A percentile compares a stretch with the other conserved stretches of the same genome.
Evolutionary conservation across 1,284 basidiomycete species (phyloP).

Genomic region (Papiliotrema nemorosa): DNA sequence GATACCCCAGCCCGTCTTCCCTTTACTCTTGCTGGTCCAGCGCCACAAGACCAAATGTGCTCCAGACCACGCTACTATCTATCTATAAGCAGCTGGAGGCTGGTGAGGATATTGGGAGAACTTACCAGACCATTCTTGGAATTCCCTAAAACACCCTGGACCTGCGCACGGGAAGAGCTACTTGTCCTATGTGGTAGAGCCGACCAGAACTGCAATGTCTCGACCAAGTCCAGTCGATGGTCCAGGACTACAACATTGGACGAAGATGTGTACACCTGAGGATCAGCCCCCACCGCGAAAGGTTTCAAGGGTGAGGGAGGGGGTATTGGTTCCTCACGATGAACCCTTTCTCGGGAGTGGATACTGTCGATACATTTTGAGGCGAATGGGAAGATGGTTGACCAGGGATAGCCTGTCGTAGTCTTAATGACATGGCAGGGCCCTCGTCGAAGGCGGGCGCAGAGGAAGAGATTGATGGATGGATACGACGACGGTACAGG

Average conservation of each 20-base stretch:
- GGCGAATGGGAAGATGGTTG: conserved; percentile 17
- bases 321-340: conserved; percentile 16
- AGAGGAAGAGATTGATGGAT: neutral
- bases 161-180: conserved; percentile 20
- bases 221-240: conserved; percentile 27
- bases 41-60: conserved; percentile 40
- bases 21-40: conserved; percentile 7
- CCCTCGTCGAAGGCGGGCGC: too few relatives aligned
- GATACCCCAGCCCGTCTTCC: conserved; percentile 23
- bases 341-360: conserved; percentile 9
- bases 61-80: conserved; percentile 45
- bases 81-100: conserved; percentile 2
- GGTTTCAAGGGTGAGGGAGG: neutral
- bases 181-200: conserved; percentile 38
- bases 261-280: conserved; percentile 37
- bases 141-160: conserved; percentile 30
- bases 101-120: neutral
- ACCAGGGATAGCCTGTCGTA: conserved; percentile 41
- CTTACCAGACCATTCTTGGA: conserved; percentile 24
- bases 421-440: conserved; percentile 43
- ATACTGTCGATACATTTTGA: conserved; percentile 7
- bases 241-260: conserved; percentile 35
- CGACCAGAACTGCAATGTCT: conserved; percentile 40
- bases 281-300: conserved; percentile 9
- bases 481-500: too few relatives aligned